phyloP scores from a whole-genome alignment of 1,284 basidiomycete species.

The Trametes versicolor region DNA sequence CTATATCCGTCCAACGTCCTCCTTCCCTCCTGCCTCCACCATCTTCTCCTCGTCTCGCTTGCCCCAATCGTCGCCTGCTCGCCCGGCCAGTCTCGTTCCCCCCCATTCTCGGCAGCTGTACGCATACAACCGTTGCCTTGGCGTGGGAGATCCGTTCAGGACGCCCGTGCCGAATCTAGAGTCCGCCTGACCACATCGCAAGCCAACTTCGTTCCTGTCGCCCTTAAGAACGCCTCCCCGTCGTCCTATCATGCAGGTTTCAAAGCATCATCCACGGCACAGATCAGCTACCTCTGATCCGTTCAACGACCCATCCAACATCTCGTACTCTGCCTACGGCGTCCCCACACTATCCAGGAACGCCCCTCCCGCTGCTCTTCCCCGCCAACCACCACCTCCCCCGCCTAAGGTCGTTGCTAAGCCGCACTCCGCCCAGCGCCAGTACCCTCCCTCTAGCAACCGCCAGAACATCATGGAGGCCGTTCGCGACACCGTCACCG shows the following conservation, averaged over 20 bases:
- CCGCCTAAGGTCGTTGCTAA: constrained; percentile 50
- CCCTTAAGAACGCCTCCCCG: constrained; percentile 25
- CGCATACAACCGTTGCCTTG: constrained; percentile 32
- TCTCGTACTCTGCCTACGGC: constrained; percentile 47
- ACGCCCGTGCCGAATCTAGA: constrained; percentile 30
- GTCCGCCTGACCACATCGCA: constrained; percentile 35
- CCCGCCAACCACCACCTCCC: constrained; percentile 49
- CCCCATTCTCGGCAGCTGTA: constrained; percentile 10
- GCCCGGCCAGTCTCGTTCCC: constrained; percentile 2
- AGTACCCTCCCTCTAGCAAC: constrained; percentile 39
- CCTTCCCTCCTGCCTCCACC: constrained; percentile 22
- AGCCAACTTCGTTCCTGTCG: constrained; percentile 24
- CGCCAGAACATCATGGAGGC: constrained; percentile 62
- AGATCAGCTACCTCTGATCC: constrained; percentile 65
- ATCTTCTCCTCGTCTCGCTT: constrained; percentile 20
- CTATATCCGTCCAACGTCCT: constrained; percentile 8
- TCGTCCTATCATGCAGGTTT: constrained; percentile 42
- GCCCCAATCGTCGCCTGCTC: constrained; percentile 6
- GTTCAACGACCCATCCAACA: constrained; percentile 58
- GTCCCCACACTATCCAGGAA: constrained; percentile 45
- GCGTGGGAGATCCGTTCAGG: constrained; percentile 39
- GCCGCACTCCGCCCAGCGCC: constrained; percentile 38
- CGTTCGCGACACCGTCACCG: constrained; percentile 70
- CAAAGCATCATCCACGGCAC: constrained; percentile 51
- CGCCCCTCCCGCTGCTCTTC: constrained; percentile 40